phyloP scores from a whole-genome alignment of 768 basidiomycete genomes.

The Termitomyces sp. region DNA sequence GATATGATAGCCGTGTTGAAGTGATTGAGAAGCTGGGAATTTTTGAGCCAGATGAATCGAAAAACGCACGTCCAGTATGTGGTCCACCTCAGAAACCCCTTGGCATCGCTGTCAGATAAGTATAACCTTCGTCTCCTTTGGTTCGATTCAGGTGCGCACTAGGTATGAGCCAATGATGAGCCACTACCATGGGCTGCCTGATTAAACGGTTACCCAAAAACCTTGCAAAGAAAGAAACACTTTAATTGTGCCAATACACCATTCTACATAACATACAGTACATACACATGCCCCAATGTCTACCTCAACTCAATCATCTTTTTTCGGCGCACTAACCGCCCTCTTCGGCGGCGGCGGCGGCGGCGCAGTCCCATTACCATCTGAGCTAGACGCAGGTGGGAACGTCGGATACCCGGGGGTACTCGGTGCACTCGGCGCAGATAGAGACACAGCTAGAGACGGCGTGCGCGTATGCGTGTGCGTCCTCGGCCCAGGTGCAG shows the following conservation, averaged over 20 bases:
- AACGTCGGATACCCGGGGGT: conserved; percentile 29
- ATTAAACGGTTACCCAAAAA: too few relatives aligned
- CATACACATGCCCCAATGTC: not conserved
- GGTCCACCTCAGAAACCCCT: too few relatives aligned
- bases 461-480: not conserved
- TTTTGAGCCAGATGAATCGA: too few relatives aligned
- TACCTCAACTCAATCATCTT: conserved; percentile 26
- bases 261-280: not conserved
- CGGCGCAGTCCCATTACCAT: conserved; percentile 20
- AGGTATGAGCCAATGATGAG: too few relatives aligned
- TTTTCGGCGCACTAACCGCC: conserved; percentile 20
- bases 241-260: not conserved
- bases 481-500: conserved; percentile 4
- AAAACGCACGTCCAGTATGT: too few relatives aligned
- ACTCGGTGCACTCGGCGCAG: conserved; percentile 15
- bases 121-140: too few relatives aligned
- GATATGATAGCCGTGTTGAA: too few relatives aligned
- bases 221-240: not conserved
- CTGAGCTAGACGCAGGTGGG: conserved; percentile 27
- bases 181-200: too few relatives aligned
- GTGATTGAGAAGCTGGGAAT: too few relatives aligned
- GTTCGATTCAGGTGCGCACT: too few relatives aligned
- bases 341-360: conserved; percentile 20
- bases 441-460: not conserved
- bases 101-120: too few relatives aligned